Base-by-base conservation (phyloP, 495 filamentous ascomycete genomes). In the Trichoderma erinaceum region DNA sequence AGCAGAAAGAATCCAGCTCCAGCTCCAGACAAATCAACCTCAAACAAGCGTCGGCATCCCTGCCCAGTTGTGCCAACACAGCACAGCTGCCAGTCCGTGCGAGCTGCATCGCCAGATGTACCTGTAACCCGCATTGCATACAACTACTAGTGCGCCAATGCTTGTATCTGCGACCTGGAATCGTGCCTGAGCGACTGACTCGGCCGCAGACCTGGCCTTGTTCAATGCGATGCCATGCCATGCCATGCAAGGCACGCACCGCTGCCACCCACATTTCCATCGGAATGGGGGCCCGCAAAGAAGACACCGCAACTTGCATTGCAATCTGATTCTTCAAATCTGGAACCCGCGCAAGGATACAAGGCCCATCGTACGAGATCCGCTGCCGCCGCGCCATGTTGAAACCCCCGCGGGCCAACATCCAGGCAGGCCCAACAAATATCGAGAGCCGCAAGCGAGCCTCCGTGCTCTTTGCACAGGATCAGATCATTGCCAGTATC, bases 141-240 rank as follows among this genome's bases (percentile, higher is more conserved):
- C 50, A 23, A 21, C 50, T 21, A 5, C n/a, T 58, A n/a, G 15
- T 18, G 15, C 44, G 44, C n/a, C n/a, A n/a, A 48, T 48, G n/a
- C 35, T 48, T 3, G n/a, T 61, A 61, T 32, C 56, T 18, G 56
- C 56, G n/a, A 61, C 56, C 29, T 48, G 44, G 44, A 48, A 0
- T 35, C 56, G 56, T 29, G 56, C 56, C 56, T 61, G 56, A 12
- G 27, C 48, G 48, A 32, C 27, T 61, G 56, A 61, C 56, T 61
- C 27, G 56, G 56, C 27, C 29, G 56, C 56, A 32, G 27, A 38
- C 13, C 0, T 3, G 56, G 56, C 56, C 56, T 61, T 12, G 56
- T 8, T 15, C 56, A 61, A 61, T 61, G 25, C 25, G 11, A 61
- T 61, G 56, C 56, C 27, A 61, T 23, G 56, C 56, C 27, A 61